Percentiles rank a stretch among this genome's conserved stretches.
Evolutionary conservation across 164 flowering plant species (phyloP).

Genomic region (Vitis rupestris): DNA sequence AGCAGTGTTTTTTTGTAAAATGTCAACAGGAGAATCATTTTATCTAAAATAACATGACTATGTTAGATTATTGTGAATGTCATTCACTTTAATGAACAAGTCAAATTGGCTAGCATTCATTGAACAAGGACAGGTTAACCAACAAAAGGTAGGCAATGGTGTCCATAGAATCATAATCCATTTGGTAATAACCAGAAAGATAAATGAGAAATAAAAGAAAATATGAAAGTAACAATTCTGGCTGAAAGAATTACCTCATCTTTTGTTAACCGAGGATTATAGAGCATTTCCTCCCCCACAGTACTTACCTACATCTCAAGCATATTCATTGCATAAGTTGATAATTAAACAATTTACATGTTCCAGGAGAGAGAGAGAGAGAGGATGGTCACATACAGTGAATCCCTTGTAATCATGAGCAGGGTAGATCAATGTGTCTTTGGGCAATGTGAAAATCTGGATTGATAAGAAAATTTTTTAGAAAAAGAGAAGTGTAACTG

Average conservation of each 20-base stretch:
- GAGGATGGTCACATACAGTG: slow-evolving; percentile 45
- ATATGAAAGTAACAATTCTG: neutral
- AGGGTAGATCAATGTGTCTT: slow-evolving; percentile 82
- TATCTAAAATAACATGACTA: no score
- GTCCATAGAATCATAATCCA: no score
- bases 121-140: no score
- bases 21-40: no score
- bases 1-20: no score
- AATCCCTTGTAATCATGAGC: slow-evolving; percentile 97
- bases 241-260: slow-evolving; percentile 52
- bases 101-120: no score
- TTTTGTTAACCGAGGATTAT: slow-evolving; percentile 82
- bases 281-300: slow-evolving; percentile 83
- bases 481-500: neutral
- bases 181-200: no score
- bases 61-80: no score
- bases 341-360: slow-evolving; percentile 3
- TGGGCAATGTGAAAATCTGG: slow-evolving; percentile 91
- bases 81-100: no score
- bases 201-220: neutral
- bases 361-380: neutral
- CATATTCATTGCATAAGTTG: slow-evolving; percentile 12
- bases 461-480: neutral
- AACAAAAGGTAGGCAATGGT: no score
- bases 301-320: slow-evolving; percentile 63